Base-by-base conservation (phyloP, 192 early-diverging fungal species). In the Neocallimastix lanati region DNA sequence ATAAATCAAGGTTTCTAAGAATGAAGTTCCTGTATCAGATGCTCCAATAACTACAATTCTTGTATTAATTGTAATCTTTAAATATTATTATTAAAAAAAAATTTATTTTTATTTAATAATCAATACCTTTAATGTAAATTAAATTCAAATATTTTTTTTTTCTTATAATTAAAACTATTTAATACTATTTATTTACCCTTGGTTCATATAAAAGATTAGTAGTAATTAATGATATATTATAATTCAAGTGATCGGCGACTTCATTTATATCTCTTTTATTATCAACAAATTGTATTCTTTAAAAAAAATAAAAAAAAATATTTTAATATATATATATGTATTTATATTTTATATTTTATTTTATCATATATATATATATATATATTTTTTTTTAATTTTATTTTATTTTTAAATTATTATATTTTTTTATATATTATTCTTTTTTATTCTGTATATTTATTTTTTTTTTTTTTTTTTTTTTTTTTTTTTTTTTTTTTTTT, bases 1-100 rank as follows among this genome's bases (percentile, higher is more conserved):
- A 82, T 89, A 89, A 15, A 86, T 83, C 1, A 89, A 79, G 27
- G 77, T 83, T 67, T 89, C 88, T 12, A 89, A 78, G 76, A 89
- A 87, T 12, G 87, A 82, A 7, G 86, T 29, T 28, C 87, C 87
- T 15, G 79, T 81, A 83, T 89, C 88, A 5, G 88, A 89, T 13
- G 83, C 87, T 29, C 88, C 88, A 28, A 89, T 81, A 16, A 89
- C 86, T 28, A 89, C 86, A 58, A 89, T 88, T 27, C 84, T 81
- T 13, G 85, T 81, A 79, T 89, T 86, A 28, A 89, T 80, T 13
- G 80, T 79, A 78, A 86, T 80, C 82, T 86, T 18, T n/a, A 3
- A 14, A 18, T 28, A 76, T 76, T 78, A 77, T 58, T 29, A 76
- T 77, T 27, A 28, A 27, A 82, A 77, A 6, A 33, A 6, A 3